Conservation (phyloP, 2,329 filamentous ascomycete genomes). For the Venturia carpophila region DNA sequence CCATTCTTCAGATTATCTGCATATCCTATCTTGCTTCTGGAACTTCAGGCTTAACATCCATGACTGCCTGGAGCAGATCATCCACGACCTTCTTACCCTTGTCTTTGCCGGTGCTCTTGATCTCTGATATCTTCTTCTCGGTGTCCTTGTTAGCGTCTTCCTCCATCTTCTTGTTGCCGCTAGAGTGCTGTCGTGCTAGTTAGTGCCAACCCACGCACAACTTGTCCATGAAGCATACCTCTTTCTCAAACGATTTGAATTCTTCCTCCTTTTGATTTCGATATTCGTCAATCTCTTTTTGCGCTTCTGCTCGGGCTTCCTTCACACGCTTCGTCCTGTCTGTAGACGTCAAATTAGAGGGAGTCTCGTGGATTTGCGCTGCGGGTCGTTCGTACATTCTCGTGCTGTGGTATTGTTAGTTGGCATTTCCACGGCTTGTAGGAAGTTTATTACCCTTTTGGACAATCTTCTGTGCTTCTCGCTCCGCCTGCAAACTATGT, state of each 20-base stretch:
- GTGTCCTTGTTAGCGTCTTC: conserved; percentile 71
- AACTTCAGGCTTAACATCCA: conserved; percentile 69
- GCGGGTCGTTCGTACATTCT: conserved; percentile 59
- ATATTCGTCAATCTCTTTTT: conserved; percentile 96
- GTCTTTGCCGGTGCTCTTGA: conserved; percentile 71
- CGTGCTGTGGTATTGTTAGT: conserved; percentile 49
- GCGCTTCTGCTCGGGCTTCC: conserved; percentile 91
- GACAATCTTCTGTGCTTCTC: conserved; percentile 97
- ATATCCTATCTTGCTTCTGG: conserved; percentile 24
- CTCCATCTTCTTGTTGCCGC: conserved; percentile 70
- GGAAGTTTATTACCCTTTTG: conserved; percentile 66
- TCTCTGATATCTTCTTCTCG: conserved; percentile 72
- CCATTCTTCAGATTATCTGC: neutral
- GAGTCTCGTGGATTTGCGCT: conserved; percentile 19
- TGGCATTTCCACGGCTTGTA: conserved; percentile 20
- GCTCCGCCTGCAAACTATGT: conserved; percentile 63
- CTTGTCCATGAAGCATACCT: conserved; percentile 43
- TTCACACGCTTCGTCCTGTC: conserved; percentile 95
- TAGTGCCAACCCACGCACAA: neutral
- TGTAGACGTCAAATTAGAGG: conserved; percentile 32
- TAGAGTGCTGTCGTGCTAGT: conserved; percentile 60
- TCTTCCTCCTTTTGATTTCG: conserved; percentile 82
- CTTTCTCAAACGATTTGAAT: conserved; percentile 87
- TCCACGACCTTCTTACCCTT: conserved; percentile 71
- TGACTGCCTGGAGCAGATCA: conserved; percentile 76